These are phyloP conservation scores for Prinsepia uniflora DNA, from an alignment of 306 rosid genomes.

Conservation along the genomic window DNA sequence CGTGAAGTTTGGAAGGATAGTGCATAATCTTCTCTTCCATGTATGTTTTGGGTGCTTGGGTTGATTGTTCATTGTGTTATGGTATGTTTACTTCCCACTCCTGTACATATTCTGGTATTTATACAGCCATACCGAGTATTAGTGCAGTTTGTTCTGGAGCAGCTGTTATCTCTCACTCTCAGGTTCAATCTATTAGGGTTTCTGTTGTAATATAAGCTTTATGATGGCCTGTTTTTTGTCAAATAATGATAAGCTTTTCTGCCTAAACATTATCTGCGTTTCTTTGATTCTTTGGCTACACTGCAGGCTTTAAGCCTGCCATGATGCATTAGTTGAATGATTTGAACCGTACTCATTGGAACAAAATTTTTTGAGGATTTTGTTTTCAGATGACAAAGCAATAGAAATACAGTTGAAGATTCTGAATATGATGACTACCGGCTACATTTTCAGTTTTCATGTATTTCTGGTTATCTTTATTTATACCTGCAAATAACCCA, in stretches of 20 bases:
- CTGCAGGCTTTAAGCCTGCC: too few species aligned
- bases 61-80: not conserved
- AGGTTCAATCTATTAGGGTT: not conserved
- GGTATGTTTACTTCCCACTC: not conserved
- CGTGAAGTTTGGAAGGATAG: constrained; percentile 63
- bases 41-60: not conserved
- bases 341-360: not conserved
- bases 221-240: not conserved
- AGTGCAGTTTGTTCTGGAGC: constrained; percentile 6
- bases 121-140: not conserved
- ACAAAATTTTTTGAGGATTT: not conserved
- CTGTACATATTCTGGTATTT: constrained; percentile 13
- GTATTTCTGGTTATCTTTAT: constrained; percentile 9
- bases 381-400: not conserved
- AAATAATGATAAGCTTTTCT: not conserved
- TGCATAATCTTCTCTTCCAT: constrained; percentile 27
- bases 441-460: not conserved
- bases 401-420: not conserved
- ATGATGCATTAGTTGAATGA: too few species aligned
- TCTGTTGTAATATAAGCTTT: not conserved
- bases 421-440: not conserved
- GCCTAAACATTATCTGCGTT: not conserved
- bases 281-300: not conserved
- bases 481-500: constrained; percentile 24
- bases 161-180: not conserved